These are phyloP conservation scores for Leonotis leonurus DNA, from an alignment of 257 asterid genomes.

Conservation along the genomic window DNA sequence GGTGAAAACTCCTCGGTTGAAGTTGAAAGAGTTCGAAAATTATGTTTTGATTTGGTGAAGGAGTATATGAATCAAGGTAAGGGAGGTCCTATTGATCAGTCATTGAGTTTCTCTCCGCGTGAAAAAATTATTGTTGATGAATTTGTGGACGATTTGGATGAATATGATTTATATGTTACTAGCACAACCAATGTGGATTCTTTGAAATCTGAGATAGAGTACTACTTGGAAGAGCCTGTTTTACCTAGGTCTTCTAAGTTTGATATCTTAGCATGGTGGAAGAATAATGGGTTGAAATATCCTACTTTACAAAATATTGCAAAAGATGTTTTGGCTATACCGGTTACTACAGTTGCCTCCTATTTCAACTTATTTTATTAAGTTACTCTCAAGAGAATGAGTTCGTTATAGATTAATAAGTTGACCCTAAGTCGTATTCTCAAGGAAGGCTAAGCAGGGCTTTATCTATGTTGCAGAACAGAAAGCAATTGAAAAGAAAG, in stretches of 20 bases:
- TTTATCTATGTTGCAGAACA: too few relatives aligned
- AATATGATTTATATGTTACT: background rate
- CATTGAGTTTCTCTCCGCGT: background rate
- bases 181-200: background rate
- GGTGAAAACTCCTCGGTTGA: background rate
- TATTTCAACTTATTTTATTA: too few relatives aligned
- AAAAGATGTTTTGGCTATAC: background rate
- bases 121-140: background rate
- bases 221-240: background rate
- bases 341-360: background rate
- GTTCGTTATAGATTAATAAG: too few relatives aligned
- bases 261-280: background rate
- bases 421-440: too few relatives aligned
- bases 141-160: background rate
- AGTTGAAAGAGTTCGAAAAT: background rate
- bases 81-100: background rate
- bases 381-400: too few relatives aligned
- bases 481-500: too few relatives aligned
- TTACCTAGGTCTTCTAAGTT: background rate
- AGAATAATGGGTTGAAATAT: background rate
- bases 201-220: background rate
- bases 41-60: background rate
- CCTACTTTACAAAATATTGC: background rate
- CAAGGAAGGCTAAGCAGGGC: too few relatives aligned
- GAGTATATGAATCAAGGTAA: background rate